phyloP scores from a whole-genome alignment of 2,329 filamentous ascomycete genomes.

The Alternaria triticina region DNA sequence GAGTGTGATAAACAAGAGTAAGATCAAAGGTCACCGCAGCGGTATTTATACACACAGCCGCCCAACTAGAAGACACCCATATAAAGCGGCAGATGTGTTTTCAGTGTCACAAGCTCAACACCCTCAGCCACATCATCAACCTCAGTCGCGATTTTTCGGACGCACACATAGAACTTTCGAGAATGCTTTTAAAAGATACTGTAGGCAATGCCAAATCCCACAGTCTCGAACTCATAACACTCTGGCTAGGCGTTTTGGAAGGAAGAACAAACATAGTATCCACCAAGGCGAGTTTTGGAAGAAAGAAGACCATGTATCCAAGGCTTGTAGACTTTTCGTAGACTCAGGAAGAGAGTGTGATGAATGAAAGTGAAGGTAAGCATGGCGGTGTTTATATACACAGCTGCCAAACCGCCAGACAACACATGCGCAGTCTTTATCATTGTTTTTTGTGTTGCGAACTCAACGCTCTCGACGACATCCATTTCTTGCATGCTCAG shows the following conservation, averaged over 20 bases:
- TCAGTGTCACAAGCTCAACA: neutral
- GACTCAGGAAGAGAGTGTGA: neutral
- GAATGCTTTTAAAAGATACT: neutral
- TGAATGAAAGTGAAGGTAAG: neutral
- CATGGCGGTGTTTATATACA: neutral
- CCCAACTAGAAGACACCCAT: neutral
- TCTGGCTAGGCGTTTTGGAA: neutral
- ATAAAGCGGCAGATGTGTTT: neutral
- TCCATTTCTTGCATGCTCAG: too few species aligned
- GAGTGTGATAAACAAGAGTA: neutral
- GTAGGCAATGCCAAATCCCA: neutral
- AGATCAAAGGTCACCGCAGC: too few species aligned
- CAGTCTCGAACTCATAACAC: neutral
- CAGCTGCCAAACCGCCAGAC: fast-evolving
- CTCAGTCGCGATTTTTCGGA: neutral
- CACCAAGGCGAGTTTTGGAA: too few species aligned
- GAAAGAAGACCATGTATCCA: too few species aligned
- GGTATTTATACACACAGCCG: neutral
- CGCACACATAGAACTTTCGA: neutral
- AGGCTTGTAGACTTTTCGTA: neutral
- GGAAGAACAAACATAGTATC: neutral
- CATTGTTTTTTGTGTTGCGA: fast-evolving
- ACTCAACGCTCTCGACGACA: neutral
- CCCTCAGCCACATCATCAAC: neutral
- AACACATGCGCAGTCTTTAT: neutral